Evolutionary conservation across 2,329 filamentous ascomycete genomes (phyloP), one percentile per base, ranked within the genome.

Genomic region (Pseudocercospora cruenta): DNA sequence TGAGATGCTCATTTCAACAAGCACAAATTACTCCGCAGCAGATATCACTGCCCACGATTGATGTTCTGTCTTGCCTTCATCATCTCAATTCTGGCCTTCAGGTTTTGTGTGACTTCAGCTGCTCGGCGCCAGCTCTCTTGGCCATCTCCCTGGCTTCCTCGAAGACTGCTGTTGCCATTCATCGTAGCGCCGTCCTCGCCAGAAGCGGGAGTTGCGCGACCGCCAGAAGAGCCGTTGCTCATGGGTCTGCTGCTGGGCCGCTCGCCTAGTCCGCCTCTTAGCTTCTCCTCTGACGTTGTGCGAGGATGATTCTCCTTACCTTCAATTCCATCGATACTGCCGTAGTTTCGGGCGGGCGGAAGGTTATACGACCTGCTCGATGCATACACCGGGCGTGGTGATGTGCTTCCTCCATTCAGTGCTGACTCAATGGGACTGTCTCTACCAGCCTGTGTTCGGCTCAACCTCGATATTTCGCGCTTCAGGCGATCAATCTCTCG

Each of bases 1-100:
- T 43, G 39, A 19, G 39, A 19, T 8, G 39, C 16, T 19, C 16
- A 6, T 7, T 43, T 43, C 39, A 7, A 19, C 4, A 43, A 43
- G 39, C 39, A 43, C 39, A 43, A 19, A 43, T 19, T 16, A 19
- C 19, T 14, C 14, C 39, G 39, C 39, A 19, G 39, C 16, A 43
- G 16, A 9, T 4, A 43, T 43, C 16, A 58, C 24, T 58, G 55
- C 31, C 55, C 55, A 12, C 55, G 55, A 16, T 58, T 58, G 55
- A 58, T 58, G 10, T 58, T 58, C 55, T 58, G 28, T 76, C 82
- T 70, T 74, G 86, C 88, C 86, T 98, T 99, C 95, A 99, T 99
- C 84, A 95, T 91, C 83, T 98, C 95, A 79, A 99, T 99, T 78
- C 95, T 88, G 60, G 94, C 93, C 83, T 98, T 99, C 75, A 99